Base-by-base conservation (phyloP, 2,329 filamentous ascomycete genomes). In the Apiospora sp. region DNA sequence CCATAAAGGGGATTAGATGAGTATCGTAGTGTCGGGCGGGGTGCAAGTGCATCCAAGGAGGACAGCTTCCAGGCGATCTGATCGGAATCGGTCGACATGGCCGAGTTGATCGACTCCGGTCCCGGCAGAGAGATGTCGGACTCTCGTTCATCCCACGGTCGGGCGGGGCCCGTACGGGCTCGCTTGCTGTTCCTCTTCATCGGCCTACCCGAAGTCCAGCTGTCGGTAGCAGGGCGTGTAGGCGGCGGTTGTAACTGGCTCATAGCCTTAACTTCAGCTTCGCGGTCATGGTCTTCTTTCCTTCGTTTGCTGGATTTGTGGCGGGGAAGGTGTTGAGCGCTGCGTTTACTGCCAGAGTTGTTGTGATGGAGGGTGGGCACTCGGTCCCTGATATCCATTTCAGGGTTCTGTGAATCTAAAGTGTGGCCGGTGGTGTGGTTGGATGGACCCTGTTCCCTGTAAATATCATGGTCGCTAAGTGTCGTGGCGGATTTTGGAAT, bases 231-330 rank as follows among this genome's bases (percentile, higher is more conserved):
- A 7, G 91, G 87, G 70, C 93, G 89, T 71, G 91, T 84, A 7
- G 93, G 91, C 76, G 92, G 88, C 74, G 68, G 37, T 24, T 71
- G 58, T 27, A 88, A 89, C 54, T 90, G 89, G 79, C 90, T 93
- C 93, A 98, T 94, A 71, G 94, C 91, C 80, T 92, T 93, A 79
- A 98, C 95, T 83, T 98, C 94, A 74, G 94, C 94, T 82, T 98
- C 95, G 72, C 96, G 89, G 73, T 92, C 88, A 79, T 91, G 90
- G 75, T 97, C 93, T 75, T 92, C 88, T 76, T 92, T 92, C 78
- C 92, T 91, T 77, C 92, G 90, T 83, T 94, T 97, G 85, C 91
- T 95, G 54, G 93, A 93, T 79, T 91, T 94, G 74, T 92, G 91
- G 73, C 91, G 89, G 70, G 89, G 83, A 41, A 92, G 85, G 69